phyloP scores from a whole-genome alignment of 169 alveolate species.

The Cardiosporidium cionae region DNA sequence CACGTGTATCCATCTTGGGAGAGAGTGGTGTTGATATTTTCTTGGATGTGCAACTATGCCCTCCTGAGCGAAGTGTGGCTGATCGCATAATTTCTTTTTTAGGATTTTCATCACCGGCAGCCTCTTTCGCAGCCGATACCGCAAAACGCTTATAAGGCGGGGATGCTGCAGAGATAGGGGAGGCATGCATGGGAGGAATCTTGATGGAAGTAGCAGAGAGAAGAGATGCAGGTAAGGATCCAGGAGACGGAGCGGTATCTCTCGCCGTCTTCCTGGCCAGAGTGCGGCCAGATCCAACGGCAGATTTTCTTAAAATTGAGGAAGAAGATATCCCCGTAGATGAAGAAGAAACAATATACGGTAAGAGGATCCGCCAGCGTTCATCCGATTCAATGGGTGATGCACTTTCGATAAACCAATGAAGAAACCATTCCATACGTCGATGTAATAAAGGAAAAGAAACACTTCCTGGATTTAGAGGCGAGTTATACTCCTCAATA shows the following conservation, averaged over 20 bases:
- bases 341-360: not conserved
- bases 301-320: too few species aligned
- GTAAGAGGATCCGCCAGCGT: constrained; percentile 38
- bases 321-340: too few species aligned
- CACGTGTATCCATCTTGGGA: too few species aligned
- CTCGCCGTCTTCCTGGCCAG: not conserved
- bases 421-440: constrained; percentile 39
- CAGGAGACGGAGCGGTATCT: not conserved
- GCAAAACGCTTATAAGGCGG: not conserved
- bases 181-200: not conserved
- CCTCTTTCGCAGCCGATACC: too few species aligned
- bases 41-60: too few species aligned
- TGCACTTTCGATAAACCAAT: constrained; percentile 36
- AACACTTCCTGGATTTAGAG: not conserved
- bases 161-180: not conserved
- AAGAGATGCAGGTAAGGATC: not conserved
- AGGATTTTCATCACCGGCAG: too few species aligned
- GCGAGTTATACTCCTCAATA: not conserved
- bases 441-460: constrained; percentile 10
- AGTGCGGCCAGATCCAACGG: not conserved
- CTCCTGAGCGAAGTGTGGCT: too few species aligned
- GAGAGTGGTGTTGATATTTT: too few species aligned
- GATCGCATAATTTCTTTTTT: too few species aligned
- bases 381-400: constrained; percentile 34
- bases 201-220: not conserved